Percentiles rank a stretch among this genome's conserved stretches.
Evolutionary conservation across 371 early-diverging fungal species (phyloP).

Genomic region (Rhizopus sp.): DNA sequence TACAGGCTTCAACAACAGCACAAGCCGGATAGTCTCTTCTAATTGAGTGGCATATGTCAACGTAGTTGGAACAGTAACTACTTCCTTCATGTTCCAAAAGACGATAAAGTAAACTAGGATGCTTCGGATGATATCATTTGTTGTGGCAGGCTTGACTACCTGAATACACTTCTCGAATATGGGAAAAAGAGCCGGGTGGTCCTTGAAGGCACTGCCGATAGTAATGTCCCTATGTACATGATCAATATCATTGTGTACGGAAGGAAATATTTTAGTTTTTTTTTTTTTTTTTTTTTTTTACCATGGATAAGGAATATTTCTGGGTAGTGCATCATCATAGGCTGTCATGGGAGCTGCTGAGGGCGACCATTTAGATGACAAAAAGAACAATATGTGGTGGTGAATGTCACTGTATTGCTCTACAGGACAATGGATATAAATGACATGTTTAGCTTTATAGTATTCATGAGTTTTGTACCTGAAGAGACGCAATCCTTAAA

Average conservation of each 20-base stretch:
- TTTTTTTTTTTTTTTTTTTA: no score
- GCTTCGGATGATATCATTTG: constrained; percentile 36
- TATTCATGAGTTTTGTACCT: constrained; percentile 10
- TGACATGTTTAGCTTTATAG: neutral
- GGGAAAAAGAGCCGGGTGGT: constrained; percentile 43
- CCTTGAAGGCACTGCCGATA: constrained; percentile 49
- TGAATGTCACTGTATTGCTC: constrained; percentile 24
- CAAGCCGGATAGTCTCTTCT: constrained; percentile 35
- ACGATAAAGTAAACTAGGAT: constrained; percentile 48
- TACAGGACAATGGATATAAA: neutral
- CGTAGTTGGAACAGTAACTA: constrained; percentile 29
- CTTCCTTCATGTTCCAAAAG: constrained; percentile 51
- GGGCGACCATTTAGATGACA: constrained; percentile 34
- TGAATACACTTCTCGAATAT: constrained; percentile 36
- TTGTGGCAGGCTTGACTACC: neutral
- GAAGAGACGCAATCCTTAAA: constrained; percentile 11
- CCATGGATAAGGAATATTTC: constrained; percentile 38
- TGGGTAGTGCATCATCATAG: constrained; percentile 44
- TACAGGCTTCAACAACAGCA: constrained; percentile 28
- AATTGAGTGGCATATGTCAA: constrained; percentile 43
- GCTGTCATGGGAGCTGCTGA: constrained; percentile 27
- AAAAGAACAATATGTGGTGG: constrained; percentile 21
- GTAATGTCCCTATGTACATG: constrained; percentile 30
- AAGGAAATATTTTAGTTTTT: neutral
- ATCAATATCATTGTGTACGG: neutral